A percentile compares a stretch with the other conserved stretches of the same genome.
phyloP scores from a whole-genome alignment of 441 rosid genomes.

The Syzygium syzygioides region DNA sequence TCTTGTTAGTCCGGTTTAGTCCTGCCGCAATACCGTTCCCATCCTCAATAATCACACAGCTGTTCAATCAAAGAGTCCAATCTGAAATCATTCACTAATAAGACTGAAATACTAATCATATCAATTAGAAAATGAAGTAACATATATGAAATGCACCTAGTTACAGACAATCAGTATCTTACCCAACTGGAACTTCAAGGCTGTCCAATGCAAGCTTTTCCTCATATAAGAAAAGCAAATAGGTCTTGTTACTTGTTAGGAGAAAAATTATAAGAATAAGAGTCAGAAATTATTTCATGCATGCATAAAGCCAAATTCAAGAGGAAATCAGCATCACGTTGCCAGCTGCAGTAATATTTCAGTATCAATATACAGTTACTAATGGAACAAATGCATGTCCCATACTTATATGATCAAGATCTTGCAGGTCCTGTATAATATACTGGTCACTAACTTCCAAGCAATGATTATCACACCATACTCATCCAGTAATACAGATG shows the following conservation, averaged over 20 bases:
- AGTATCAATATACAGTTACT: too few relatives aligned
- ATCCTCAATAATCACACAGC: not conserved
- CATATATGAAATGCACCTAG: not conserved
- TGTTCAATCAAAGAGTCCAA: not conserved
- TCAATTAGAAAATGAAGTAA: not conserved
- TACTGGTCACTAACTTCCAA: too few relatives aligned
- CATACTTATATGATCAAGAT: too few relatives aligned
- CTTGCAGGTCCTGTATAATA: too few relatives aligned
- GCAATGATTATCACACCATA: too few relatives aligned
- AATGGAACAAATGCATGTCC: too few relatives aligned
- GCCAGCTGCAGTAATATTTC: too few relatives aligned
- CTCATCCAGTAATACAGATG: too few relatives aligned
- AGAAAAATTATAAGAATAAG: not conserved
- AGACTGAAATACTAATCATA: not conserved
- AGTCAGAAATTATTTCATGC: too few relatives aligned
- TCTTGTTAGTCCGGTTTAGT: not conserved
- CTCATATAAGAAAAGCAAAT: not conserved
- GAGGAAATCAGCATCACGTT: too few relatives aligned
- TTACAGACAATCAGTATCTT: not conserved
- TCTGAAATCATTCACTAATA: not conserved
- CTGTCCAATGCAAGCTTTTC: not conserved
- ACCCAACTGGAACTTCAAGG: not conserved
- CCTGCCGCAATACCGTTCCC: not conserved
- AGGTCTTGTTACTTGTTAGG: not conserved
- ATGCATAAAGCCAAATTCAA: too few relatives aligned